Base-by-base conservation (phyloP, 1,284 basidiomycete species). In the Leccinum angustisporum region DNA sequence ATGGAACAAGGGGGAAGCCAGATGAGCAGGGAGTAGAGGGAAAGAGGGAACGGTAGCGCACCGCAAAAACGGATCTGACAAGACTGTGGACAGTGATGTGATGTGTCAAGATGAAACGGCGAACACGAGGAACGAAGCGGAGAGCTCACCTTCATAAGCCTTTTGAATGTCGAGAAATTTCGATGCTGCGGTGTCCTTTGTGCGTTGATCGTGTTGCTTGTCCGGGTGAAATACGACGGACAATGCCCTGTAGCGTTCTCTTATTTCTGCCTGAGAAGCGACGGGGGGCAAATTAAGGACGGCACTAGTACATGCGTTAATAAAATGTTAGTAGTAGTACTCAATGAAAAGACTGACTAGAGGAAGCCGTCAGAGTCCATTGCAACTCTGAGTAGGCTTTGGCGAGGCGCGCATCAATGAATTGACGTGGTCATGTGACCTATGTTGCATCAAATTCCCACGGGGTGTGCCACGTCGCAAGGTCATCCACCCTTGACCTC, bases 161-260 rank as follows among this genome's bases (percentile, higher is more conserved):
- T 87, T 88, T 66, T 92, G 90, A 16, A 94, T 80, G 69, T 90
- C 84, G 30, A 90, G 79, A 66, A 94, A 94, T 56, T 82, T 81
- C 53, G 82, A 79, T 30, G 85, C 82, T 2, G 92, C 90, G 1
- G 83, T 80, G 40, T 77, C 80, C 72, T 86, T 88, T 61, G 81
- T 77, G 5, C 75, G 70, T 57, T 84, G 80, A 67, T 86, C 83
- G n/a, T 77, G 81, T 65, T 94, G 91, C 70, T 90, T 93, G 80
- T 95, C 92, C 3, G 92, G 92, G 68, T 94, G 92, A 61, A 92
- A 90, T n/a, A 88, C 75, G n/a, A 93, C 79, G 1, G 91, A 92
- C 30, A 93, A 74, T 10, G 84, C 75, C 56, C 83, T 80, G 72
- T 92, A 89, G 53, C 87, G 82, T 62, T 93, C 91, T 57, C 88